Conservation (phyloP, 108 stramenopile species). For the Skeletonema costatum region DNA sequence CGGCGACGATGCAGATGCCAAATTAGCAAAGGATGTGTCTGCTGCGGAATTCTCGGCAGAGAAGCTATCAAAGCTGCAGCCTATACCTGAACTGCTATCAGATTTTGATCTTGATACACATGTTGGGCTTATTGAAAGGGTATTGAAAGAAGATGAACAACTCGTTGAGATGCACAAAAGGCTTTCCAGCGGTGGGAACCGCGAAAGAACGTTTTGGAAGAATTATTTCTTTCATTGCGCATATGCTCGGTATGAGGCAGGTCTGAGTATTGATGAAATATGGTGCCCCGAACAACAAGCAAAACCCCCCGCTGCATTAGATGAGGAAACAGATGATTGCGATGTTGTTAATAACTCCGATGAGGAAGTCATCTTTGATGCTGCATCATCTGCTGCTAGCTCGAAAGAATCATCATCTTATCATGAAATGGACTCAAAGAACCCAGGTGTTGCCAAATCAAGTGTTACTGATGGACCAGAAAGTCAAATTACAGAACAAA, state of each 20-base stretch:
- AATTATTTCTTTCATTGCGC: conserved; percentile 91
- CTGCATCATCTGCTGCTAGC: not conserved
- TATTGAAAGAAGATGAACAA: conserved; percentile 69
- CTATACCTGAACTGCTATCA: conserved; percentile 66
- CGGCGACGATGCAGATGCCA: conserved; percentile 30
- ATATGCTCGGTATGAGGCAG: conserved; percentile 82
- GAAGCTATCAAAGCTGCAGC: conserved; percentile 74
- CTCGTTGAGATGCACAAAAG: conserved; percentile 70
- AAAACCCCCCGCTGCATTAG: not conserved
- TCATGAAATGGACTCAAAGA: not conserved
- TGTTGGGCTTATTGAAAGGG: conserved; percentile 80
- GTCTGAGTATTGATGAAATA: conserved; percentile 87
- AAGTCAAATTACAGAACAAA: not conserved
- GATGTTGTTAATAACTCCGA: conserved; percentile 21
- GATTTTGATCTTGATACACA: conserved; percentile 86
- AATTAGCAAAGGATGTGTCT: conserved; percentile 31
- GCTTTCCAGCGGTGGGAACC: conserved; percentile 60
- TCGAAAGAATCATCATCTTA: conserved; percentile 7
- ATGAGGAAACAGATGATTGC: conserved; percentile 26
- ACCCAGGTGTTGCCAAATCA: not conserved
- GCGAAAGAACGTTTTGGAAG: conserved; percentile 79
- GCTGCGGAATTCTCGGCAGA: conserved; percentile 56
- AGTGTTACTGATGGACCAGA: not conserved
- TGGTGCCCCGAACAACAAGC: conserved; percentile 66
- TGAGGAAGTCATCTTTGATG: conserved; percentile 33